A percentile compares a stretch with the other conserved stretches of the same genome.
Conservation (phyloP, 177 flowering plant genomes). For the Vitis hybrid region DNA sequence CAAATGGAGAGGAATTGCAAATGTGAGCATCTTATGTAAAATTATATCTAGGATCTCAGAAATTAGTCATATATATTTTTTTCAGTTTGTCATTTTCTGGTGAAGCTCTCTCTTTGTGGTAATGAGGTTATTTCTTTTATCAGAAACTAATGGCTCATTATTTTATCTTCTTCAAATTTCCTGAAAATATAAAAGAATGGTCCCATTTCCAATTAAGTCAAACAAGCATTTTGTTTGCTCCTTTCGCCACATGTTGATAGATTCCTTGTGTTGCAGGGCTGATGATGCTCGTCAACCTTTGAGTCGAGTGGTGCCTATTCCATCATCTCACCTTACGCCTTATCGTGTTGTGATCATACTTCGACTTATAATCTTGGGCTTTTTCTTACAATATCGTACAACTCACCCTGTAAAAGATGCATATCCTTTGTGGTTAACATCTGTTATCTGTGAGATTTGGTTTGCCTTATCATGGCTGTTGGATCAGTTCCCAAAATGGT, state of each 20-base stretch:
- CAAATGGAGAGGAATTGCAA: conserved; percentile 94
- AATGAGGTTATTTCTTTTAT: not conserved
- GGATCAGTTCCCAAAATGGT: conserved; percentile 99
- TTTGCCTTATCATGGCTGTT: conserved; percentile 97
- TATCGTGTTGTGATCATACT: conserved; percentile 89
- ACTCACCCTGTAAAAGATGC: conserved; percentile 94
- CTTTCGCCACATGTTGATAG: conserved; percentile 3
- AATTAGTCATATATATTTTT: not conserved
- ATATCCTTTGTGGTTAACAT: conserved; percentile 84
- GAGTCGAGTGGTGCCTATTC: conserved; percentile 83
- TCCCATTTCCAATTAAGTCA: too few species aligned
- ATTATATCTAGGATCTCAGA: not conserved
- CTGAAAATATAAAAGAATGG: not conserved
- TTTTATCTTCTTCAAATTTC: not conserved
- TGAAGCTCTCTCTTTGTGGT: not conserved
- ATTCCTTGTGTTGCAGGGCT: conserved; percentile 49
- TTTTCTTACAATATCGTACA: conserved; percentile 88
- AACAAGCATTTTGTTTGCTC: not conserved
- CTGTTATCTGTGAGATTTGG: conserved; percentile 99
- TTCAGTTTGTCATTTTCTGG: too few species aligned
- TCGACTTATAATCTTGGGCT: conserved; percentile 86
- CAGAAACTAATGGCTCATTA: not conserved
- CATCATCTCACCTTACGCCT: conserved; percentile 84
- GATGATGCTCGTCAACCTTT: conserved; percentile 90
- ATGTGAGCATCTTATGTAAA: conserved; percentile 42